Base-by-base conservation (phyloP, 108 stramenopile species). In the Epipyxis sp. region DNA sequence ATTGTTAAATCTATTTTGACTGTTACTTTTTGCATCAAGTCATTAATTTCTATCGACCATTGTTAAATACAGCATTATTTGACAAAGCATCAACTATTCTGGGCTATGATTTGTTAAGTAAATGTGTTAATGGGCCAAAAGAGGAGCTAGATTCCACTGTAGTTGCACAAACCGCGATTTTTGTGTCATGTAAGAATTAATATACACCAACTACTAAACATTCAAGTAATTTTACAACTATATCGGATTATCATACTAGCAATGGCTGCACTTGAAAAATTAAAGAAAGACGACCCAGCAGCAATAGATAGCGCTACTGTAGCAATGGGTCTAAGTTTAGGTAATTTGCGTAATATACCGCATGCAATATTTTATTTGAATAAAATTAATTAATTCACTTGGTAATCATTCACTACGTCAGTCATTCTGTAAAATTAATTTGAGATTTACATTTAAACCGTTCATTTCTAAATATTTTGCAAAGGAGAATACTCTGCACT, bases 191-290 rank as follows among this genome's bases (percentile, higher is more conserved):
- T n/a, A n/a, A n/a, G n/a, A n/a, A n/a, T n/a, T n/a, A n/a, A n/a
- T n/a, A n/a, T n/a, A n/a, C n/a, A n/a, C n/a, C n/a, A n/a, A n/a
- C n/a, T n/a, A n/a, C n/a, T n/a, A n/a, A n/a, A n/a, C n/a, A n/a
- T n/a, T n/a, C n/a, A n/a, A n/a, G n/a, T n/a, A n/a, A n/a, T n/a
- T n/a, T n/a, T n/a, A n/a, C n/a, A n/a, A n/a, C n/a, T n/a, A n/a
- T n/a, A n/a, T n/a, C n/a, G n/a, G n/a, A n/a, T n/a, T n/a, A n/a
- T n/a, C n/a, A n/a, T n/a, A n/a, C n/a, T n/a, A n/a, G n/a, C 90
- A 68, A 96, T 96, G 94, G 95, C 95, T 1, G 97, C 97, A 39
- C 92, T 96, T 16, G 95, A 98, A 85, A 96, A 98, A 79, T 88
- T 96, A 54, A 82, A 86, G 71, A 81, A 86, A 82, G 94, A 94